Base-by-base conservation (phyloP, 192 early-diverging fungal genomes). In the Backusella luteola region DNA sequence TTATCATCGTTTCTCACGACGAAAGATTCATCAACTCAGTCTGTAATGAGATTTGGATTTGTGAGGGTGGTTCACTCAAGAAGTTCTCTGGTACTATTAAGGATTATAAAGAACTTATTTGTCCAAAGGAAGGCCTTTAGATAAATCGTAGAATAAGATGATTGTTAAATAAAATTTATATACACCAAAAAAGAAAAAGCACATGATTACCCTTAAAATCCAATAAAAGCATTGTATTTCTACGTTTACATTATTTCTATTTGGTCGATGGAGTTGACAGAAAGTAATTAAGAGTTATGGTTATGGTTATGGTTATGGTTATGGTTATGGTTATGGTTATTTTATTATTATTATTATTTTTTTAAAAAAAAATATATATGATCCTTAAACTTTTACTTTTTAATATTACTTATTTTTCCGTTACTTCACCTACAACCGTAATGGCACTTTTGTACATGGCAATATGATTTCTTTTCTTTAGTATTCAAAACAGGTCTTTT, bases 1-100 rank as follows among this genome's bases (percentile, higher is more conserved):
- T 99, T 15, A 93, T 96, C 66, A 90, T 99, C 73, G 97, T 99
- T 53, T 95, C 93, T 71, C 98, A 99, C 92, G 97, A 99, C 85
- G 97, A 98, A 83, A 89, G 98, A 36, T 93, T 99, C 77, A 99
- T 99, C 69, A 89, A 89, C 78, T 85, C 88, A 14, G 91, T 94
- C n/a, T 92, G 93, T 84, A 90, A 85, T 19, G 93, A 96, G 76
- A 88, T 96, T 71, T 99, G 98, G 98, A 91, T 98, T 15, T 99
- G 98, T 83, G 91, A 93, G 35, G 87, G 88, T 67, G 90, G 94
- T 26, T 92, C 89, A 80, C 88, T 99, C 71, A 87, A 82, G 68
- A 91, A 92, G 79, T 99, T 98, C 85, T 87, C 90, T 38, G 96
- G 97, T 46, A 91, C 87, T 76, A 96, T 93, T 87, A 94, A 90